Percentiles rank a stretch among this genome's conserved stretches.
Conservation (phyloP, 805 yeast species). For the Ascoidea tarda region DNA sequence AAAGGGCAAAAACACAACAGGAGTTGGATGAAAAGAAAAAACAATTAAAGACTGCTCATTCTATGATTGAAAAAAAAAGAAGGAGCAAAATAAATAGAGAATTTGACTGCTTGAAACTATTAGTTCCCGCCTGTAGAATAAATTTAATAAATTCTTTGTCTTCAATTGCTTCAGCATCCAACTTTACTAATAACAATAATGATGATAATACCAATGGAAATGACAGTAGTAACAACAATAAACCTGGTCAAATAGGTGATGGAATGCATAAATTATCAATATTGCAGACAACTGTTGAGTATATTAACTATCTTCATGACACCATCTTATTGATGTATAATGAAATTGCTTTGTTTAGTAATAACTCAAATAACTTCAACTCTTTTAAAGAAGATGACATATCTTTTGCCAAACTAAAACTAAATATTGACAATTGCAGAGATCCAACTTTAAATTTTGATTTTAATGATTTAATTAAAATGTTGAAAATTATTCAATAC, state of each 20-base stretch:
- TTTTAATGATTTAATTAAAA: conserved; percentile 19
- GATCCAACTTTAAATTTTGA: conserved; percentile 42
- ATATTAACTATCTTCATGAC: conserved; percentile 55
- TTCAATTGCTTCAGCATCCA: background rate
- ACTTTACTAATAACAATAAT: conserved; percentile 4
- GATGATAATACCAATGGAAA: conserved; percentile 22
- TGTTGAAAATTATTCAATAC: conserved; percentile 4
- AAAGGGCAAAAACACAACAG: conserved; percentile 15
- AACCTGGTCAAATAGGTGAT: conserved; percentile 15
- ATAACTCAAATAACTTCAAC: conserved; percentile 12
- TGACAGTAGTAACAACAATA: background rate
- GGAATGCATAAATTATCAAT: conserved; percentile 75
- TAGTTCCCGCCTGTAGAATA: conserved; percentile 67
- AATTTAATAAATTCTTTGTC: conserved; percentile 13
- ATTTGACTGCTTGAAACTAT: conserved; percentile 63
- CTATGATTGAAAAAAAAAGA: conserved; percentile 68
- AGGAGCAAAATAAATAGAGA: conserved; percentile 70
- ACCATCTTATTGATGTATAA: conserved; percentile 36
- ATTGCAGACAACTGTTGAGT: conserved; percentile 71
- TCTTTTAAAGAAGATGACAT: conserved; percentile 22
- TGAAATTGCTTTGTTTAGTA: conserved; percentile 20
- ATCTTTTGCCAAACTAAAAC: conserved; percentile 36
- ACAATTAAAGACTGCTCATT: conserved; percentile 47
- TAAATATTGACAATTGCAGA: conserved; percentile 45
- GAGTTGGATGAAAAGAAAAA: conserved; percentile 26